These are phyloP conservation scores for Pyrenophora seminiperda DNA, from an alignment of 2,329 filamentous ascomycete genomes.

Conservation along the genomic window DNA sequence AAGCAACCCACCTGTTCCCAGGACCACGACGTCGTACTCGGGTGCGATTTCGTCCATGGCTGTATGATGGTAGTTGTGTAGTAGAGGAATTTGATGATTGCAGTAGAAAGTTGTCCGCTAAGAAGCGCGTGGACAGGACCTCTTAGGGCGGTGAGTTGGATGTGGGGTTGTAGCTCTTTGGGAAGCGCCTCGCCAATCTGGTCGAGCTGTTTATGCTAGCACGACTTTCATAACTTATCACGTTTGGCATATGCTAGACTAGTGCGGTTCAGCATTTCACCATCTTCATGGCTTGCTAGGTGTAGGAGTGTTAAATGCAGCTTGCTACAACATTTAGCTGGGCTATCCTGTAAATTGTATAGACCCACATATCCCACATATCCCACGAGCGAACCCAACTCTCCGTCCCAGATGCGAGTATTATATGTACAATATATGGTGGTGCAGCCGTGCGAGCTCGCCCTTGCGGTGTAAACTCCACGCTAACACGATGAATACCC, in stretches of 20 bases:
- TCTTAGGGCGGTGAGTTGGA: slow-evolving; percentile 34
- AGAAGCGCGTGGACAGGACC: slow-evolving; percentile 24
- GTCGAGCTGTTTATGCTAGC: slow-evolving; percentile 14
- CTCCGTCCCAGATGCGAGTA: too few relatives aligned
- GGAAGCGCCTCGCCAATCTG: slow-evolving; percentile 31
- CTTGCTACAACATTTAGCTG: slow-evolving; percentile 2
- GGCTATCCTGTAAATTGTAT: background rate
- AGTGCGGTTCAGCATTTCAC: slow-evolving; percentile 15
- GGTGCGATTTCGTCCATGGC: slow-evolving; percentile 97
- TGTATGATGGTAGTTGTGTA: slow-evolving; percentile 25
- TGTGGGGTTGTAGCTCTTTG: slow-evolving; percentile 38
- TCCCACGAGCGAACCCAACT: too few relatives aligned
- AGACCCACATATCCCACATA: background rate
- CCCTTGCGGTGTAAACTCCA: background rate
- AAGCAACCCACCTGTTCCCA: slow-evolving; percentile 82
- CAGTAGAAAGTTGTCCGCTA: slow-evolving; percentile 30
- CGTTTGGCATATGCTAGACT: slow-evolving; percentile 11
- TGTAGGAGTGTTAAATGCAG: slow-evolving; percentile 6
- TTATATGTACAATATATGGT: background rate
- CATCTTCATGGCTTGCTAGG: slow-evolving; percentile 6
- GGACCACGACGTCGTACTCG: slow-evolving; percentile 98
- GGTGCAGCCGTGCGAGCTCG: too few relatives aligned
- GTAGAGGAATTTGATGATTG: slow-evolving; percentile 24
- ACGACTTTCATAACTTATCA: slow-evolving; percentile 17
- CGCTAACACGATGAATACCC: background rate